Evolutionary conservation across 257 asterid species (phyloP), one percentile per base, ranked within the genome.

Genomic region (Solanum chiquidenum): DNA sequence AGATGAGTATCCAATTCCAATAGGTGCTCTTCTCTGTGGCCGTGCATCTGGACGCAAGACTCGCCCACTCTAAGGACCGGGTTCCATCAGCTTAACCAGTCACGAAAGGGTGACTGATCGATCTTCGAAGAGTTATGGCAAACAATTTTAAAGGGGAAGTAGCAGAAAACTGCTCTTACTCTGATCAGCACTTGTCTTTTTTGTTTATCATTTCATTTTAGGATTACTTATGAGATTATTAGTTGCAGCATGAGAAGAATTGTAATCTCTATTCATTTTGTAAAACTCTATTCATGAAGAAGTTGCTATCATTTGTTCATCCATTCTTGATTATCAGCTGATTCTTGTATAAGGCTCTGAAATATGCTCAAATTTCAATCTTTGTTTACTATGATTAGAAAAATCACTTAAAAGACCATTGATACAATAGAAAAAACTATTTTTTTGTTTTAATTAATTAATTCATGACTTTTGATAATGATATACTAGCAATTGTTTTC

Each of bases 1-100:
- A 64, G 93, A 92, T 55, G 94, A 92, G 89, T 76, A 90, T 74
- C 92, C 91, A 6, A 92, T 92, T 62, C 93, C 94, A 7, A 88
- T 73, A 64, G 88, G 89, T 86, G 93, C 93, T 58, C 92, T 88
- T 35, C 83, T 92, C 9, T 92, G 94, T n/a, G 94, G 94, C 3
- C 92, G 92, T 23, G 93, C 91, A 60, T 49, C 88, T 3, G 93
- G 93, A 8, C 89, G 87, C 7, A 75, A 25, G 33, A 90, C 90
- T 29, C 73, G 90, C 75, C 91, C 91, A 31, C 66, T 72, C 29
- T 87, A 86, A 79, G 27, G 69, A 64, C 12, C 12, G 42, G 11
- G 25, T 64, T 60, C 82, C 14, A 83, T 55, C 84, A 14, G 64
- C 68, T 27, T n/a, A 58, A 76, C 86, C 86, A 86, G 90, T 88